A percentile compares a stretch with the other conserved stretches of the same genome.
Conservation (phyloP, 306 rosid genomes). For the Delonix regia region DNA sequence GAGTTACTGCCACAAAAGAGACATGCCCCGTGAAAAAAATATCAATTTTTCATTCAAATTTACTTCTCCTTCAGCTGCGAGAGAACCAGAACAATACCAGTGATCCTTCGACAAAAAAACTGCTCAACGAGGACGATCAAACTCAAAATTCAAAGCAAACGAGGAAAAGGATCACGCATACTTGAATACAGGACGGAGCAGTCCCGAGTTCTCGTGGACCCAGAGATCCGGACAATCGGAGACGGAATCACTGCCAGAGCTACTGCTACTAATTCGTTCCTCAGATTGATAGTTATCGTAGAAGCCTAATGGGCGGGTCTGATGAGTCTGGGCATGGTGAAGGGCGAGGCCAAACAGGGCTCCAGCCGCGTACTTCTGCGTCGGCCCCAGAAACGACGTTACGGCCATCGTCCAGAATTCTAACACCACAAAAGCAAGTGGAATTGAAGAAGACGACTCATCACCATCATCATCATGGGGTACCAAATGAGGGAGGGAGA, state of each 20-base stretch:
- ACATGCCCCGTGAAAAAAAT: background rate
- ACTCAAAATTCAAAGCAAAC: background rate
- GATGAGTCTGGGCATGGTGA: slow-evolving; percentile 72
- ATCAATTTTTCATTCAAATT: background rate
- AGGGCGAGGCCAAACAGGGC: slow-evolving; percentile 72
- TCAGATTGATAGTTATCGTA: slow-evolving; percentile 17
- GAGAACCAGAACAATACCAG: background rate
- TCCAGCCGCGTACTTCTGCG: slow-evolving; percentile 78
- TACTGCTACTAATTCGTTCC: slow-evolving; percentile 50
- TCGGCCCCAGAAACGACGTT: slow-evolving; percentile 63
- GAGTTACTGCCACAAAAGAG: background rate
- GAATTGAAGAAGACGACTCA: background rate
- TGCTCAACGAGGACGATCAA: background rate
- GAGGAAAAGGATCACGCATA: slow-evolving; percentile 17
- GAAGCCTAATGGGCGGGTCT: slow-evolving; percentile 50
- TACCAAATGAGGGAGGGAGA: background rate
- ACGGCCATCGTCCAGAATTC: slow-evolving; percentile 30
- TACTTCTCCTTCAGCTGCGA: background rate
- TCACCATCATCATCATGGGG: background rate
- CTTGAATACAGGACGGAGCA: slow-evolving; percentile 78
- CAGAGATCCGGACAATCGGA: slow-evolving; percentile 76
- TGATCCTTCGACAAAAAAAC: slow-evolving; percentile 1
- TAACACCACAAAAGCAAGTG: background rate
- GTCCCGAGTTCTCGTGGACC: slow-evolving; percentile 62
- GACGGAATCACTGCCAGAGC: slow-evolving; percentile 63